Base-by-base conservation (phyloP, 2,329 filamentous ascomycete genomes). In the Calonectria multiphialidica region DNA sequence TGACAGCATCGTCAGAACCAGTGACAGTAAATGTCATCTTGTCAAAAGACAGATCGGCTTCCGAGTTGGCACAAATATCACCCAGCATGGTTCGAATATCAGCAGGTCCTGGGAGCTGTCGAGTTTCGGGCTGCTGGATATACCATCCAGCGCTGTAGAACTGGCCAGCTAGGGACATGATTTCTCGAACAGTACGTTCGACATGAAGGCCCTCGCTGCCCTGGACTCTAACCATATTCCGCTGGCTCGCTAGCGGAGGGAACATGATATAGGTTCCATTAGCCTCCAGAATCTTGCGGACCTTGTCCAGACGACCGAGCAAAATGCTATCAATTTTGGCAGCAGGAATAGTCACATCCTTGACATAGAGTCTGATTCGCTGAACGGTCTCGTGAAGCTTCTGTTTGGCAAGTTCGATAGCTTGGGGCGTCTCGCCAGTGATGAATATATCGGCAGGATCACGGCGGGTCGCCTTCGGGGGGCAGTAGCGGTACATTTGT, bases 91-190 rank as follows among this genome's bases (percentile, higher is more conserved):
- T 90, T 71, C 95, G 92, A 73, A 98, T 92, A 74, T 98, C 95
- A 86, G 92, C 73, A 85, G 94, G 79, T 87, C 88, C 82, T 83
- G 93, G 88, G 80, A 90, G 80, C 79, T 89, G 86, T 79, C 89
- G 84, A 75, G 91, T 87, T 73, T 97, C 94, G 16, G 92, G 90
- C 80, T 95, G 92, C 81, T 95, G 93, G 77, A 98, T 93, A 90
- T 95, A 98, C 96, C 97, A 99, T 13, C 95, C 95, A 25, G 96
- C 96, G 81, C 95, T 97, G 86, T 99, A 99, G 84, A 98, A 99
- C 85, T 99, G 97, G 42, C 96, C 96, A 75, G 96, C 95, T 82
- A 98, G 86, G 79, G 94, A 93, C 96, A 99, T 98, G 76, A 99
- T 93, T 84, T 98, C 97, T 78, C 96, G 92, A 76, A 98, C 95